Evolutionary conservation across 176 grass and related monocot species (phyloP), one percentile per base, ranked within the genome.

Genomic region (Zea luxurians): DNA sequence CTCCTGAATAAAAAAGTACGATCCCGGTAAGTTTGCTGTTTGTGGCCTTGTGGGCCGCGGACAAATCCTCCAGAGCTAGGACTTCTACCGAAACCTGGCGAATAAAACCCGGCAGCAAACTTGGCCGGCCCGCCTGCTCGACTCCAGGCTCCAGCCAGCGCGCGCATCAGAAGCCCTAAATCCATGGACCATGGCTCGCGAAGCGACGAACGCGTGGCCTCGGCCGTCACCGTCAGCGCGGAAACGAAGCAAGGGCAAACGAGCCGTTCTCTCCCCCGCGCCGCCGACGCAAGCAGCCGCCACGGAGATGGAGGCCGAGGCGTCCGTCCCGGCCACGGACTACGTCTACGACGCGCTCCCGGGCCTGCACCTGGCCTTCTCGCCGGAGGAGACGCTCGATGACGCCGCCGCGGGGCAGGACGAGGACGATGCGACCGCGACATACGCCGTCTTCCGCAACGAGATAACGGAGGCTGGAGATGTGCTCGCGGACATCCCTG

Each of bases 371-470:
- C 61, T 86, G n/a, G 77, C 21, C 37, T 74, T 86, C 75, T 85
- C 70, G 1, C 61, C 71, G 44, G 67, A 82, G 66, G 72, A 85
- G 42, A 7, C 2, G 44, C n/a, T 70, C 63, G 62, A 47, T 7
- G 65, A 10, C 46, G 70, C 52, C 44, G 71, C 54, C 35, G 59
- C 48, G 53, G 75, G 12, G 52, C 58, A 40, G n/a, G 75, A 42
- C 42, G 83, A 75, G 37, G 73, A 77, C 5, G 83, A 89, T 15
- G 67, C 50, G 40, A 50, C 89, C 59, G 17, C 49, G 21, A 78
- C 90, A 55, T 99, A 96, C 65, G 74, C 81, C 17, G 92, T 99
- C 13, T 96, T 89, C 80, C 90, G 96, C 49, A 96, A 91, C 71
- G 85, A 93, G 86, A 93, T 99, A 13, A 93, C 82, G 13, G 89